Conservation (phyloP, 1,284 basidiomycete species). For the Heterobasidion parviporum region DNA sequence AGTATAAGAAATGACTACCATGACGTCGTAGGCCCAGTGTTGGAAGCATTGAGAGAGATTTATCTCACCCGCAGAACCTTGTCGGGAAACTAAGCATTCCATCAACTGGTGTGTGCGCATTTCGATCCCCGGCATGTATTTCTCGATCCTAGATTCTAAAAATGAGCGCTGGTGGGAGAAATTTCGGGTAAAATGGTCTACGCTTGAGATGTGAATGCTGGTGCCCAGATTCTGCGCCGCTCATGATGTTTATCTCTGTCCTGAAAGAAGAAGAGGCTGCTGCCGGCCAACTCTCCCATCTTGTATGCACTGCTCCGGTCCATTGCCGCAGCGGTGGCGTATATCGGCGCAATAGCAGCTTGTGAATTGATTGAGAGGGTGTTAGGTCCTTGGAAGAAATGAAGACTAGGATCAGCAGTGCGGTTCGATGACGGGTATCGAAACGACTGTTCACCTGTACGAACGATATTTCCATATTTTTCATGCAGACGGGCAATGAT, state of each 20-base stretch:
- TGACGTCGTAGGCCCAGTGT: not conserved
- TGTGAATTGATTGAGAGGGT: not conserved
- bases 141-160: not conserved
- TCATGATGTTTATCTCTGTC: not conserved
- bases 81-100: not conserved
- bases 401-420: not conserved
- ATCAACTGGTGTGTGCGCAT: not conserved
- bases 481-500: not conserved
- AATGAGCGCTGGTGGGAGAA: not conserved
- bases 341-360: not conserved
- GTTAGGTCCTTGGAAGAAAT: not conserved
- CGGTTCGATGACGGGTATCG: not conserved
- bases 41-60: not conserved
- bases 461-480: not conserved
- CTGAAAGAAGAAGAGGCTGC: not conserved
- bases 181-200: not conserved
- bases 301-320: not conserved
- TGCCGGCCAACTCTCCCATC: not conserved
- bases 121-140: not conserved
- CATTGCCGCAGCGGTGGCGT: not conserved
- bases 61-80: not conserved
- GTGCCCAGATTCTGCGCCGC: not conserved
- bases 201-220: not conserved
- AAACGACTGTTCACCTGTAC: not conserved
- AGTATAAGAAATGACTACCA: not conserved